Evolutionary conservation across 2,329 filamentous ascomycete species (phyloP).

Genomic region (Orbilia brochopaga): DNA sequence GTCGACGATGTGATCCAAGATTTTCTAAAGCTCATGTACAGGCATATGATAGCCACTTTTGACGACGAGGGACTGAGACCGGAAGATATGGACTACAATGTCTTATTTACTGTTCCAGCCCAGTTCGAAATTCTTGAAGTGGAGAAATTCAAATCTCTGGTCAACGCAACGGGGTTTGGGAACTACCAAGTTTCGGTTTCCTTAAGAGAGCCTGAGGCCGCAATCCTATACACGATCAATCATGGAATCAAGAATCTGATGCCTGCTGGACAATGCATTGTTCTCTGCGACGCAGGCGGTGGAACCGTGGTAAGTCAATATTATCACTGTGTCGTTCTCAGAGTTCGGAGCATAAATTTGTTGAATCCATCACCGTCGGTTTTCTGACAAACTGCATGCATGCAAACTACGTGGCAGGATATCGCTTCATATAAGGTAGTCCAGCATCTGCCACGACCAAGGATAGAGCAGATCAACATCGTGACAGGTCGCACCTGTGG

Average conservation of each 20-base stretch:
- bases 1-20: conserved; percentile 34
- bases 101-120: conserved; percentile 37
- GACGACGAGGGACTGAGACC: conserved; percentile 30
- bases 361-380: neutral
- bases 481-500: conserved; percentile 35
- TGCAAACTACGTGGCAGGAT: conserved; percentile 18
- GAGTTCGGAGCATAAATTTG: neutral
- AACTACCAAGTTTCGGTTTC: conserved; percentile 26
- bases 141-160: conserved; percentile 27
- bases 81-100: conserved; percentile 35
- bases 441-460: conserved; percentile 7
- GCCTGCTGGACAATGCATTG: conserved; percentile 32
- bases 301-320: conserved; percentile 37
- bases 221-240: conserved; percentile 37
- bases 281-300: conserved; percentile 42
- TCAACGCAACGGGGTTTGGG: conserved; percentile 29
- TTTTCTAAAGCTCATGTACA: conserved; percentile 29
- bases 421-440: conserved; percentile 39
- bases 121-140: conserved; percentile 40
- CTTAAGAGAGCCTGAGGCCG: conserved; percentile 33
- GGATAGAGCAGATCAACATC: conserved; percentile 42
- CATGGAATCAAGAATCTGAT: conserved; percentile 35
- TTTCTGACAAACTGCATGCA: no score
- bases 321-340: neutral
- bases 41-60: conserved; percentile 25